A percentile compares a stretch with the other conserved stretches of the same genome.
phyloP scores from a whole-genome alignment of 2,329 filamentous ascomycete genomes.

The Phialocephala subalpina region DNA sequence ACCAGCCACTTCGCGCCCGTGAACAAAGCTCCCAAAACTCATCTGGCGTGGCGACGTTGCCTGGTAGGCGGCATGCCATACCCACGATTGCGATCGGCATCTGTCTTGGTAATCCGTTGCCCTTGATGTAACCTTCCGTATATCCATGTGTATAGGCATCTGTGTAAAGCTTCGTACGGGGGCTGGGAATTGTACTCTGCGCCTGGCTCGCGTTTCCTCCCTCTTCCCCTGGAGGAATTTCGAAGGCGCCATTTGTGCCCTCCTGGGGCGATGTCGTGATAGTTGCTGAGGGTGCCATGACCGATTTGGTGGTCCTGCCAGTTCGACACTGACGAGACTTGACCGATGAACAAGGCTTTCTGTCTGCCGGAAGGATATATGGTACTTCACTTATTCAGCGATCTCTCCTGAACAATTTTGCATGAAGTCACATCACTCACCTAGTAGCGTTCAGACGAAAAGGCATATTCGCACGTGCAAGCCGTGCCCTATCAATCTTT shows the following conservation, averaged over 20 bases:
- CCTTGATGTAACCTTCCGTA: constrained; percentile 36
- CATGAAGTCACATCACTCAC: constrained; percentile 6
- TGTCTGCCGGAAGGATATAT: not conserved
- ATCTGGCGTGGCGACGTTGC: constrained; percentile 47
- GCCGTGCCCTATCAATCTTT: not conserved
- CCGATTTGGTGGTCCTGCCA: constrained; percentile 1
- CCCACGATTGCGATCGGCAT: constrained; percentile 46
- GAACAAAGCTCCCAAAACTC: constrained; percentile 50
- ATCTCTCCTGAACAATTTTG: not conserved
- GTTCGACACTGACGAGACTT: not conserved
- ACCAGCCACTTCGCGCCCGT: constrained; percentile 48
- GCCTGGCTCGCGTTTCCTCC: not conserved
- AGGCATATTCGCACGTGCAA: not conserved
- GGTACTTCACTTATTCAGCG: not conserved
- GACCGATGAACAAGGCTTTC: not conserved
- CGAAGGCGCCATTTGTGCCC: not conserved
- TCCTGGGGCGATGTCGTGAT: not conserved
- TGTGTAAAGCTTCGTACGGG: constrained; percentile 21
- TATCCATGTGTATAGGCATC: constrained; percentile 38
- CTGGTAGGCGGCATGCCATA: constrained; percentile 48
- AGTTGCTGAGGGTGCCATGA: not conserved
- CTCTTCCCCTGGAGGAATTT: not conserved
- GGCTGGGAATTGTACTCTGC: not conserved
- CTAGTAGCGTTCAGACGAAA: constrained; percentile 3
- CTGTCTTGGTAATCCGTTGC: constrained; percentile 23